phyloP scores from a whole-genome alignment of 176 grass and related monocot species.

The Aechmea fasciata region DNA sequence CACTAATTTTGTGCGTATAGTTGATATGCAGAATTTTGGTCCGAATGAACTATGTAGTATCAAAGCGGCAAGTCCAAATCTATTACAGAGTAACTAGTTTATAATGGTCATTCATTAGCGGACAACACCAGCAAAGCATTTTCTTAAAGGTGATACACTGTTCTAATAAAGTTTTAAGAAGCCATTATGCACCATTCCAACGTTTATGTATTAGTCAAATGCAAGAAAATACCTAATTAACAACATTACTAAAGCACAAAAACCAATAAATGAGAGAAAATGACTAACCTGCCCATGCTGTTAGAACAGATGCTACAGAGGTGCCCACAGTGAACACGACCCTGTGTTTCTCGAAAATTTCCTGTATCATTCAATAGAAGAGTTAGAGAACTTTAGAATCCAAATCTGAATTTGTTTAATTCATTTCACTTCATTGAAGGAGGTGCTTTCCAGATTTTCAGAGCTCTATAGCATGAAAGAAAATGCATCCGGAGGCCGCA shows the following conservation, averaged over 20 bases:
- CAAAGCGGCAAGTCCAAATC: not conserved
- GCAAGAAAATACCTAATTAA: not conserved
- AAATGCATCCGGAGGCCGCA: too few relatives aligned
- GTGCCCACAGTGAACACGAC: constrained; percentile 89
- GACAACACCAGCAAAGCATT: not conserved
- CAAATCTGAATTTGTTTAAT: too few relatives aligned
- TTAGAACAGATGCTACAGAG: constrained; percentile 77
- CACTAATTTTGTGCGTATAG: too few relatives aligned
- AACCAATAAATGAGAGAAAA: not conserved
- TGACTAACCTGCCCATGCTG: constrained; percentile 67
- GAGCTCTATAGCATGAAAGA: too few relatives aligned
- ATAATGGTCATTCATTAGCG: not conserved
- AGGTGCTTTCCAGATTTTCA: too few relatives aligned
- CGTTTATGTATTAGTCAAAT: not conserved
- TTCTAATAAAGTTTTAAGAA: too few relatives aligned
- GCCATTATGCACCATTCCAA: not conserved
- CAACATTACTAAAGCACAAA: not conserved
- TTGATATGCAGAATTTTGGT: not conserved
- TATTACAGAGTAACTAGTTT: not conserved
- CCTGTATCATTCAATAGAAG: constrained; percentile 27
- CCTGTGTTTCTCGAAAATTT: constrained; percentile 75
- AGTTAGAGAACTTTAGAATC: not conserved
- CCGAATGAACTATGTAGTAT: not conserved
- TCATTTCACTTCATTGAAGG: too few relatives aligned
- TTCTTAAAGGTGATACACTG: too few relatives aligned